A percentile compares a stretch with the other conserved stretches of the same genome.
Conservation (phyloP, 163 green algal genomes). For the Scenedesmus sp. region DNA sequence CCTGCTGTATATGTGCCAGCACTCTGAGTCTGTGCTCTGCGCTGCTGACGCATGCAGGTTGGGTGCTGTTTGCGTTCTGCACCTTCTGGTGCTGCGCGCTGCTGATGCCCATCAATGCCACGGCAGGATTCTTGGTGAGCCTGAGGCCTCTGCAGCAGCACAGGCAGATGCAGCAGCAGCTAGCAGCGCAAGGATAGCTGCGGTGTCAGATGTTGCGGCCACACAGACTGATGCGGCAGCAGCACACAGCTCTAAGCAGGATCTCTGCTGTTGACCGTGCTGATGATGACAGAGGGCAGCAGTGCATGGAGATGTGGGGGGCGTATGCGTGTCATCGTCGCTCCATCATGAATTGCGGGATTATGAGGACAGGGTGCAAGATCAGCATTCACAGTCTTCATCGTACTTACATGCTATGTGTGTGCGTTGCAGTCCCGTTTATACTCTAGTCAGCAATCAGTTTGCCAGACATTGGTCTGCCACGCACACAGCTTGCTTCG, state of each 20-base stretch:
- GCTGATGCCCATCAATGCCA: conserved; percentile 55
- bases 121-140: conserved; percentile 41
- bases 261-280: neutral
- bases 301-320: neutral
- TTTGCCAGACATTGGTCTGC: no score
- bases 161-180: neutral
- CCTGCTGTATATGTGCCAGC: neutral
- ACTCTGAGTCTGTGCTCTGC: neutral
- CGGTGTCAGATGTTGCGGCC: no score
- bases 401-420: no score
- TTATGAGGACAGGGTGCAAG: no score
- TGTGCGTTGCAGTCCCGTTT: no score
- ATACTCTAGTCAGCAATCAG: no score
- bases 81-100: conserved; percentile 53
- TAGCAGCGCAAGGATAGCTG: neutral
- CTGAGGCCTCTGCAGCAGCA: neutral
- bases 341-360: no score
- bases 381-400: no score
- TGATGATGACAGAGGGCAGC: neutral
- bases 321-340: no score
- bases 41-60: conserved; percentile 20
- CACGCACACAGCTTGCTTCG: no score
- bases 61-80: conserved; percentile 56
- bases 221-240: no score
- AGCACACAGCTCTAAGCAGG: no score